Base-by-base conservation (phyloP, 345 rosid species). In the Sisymbrium irio region DNA sequence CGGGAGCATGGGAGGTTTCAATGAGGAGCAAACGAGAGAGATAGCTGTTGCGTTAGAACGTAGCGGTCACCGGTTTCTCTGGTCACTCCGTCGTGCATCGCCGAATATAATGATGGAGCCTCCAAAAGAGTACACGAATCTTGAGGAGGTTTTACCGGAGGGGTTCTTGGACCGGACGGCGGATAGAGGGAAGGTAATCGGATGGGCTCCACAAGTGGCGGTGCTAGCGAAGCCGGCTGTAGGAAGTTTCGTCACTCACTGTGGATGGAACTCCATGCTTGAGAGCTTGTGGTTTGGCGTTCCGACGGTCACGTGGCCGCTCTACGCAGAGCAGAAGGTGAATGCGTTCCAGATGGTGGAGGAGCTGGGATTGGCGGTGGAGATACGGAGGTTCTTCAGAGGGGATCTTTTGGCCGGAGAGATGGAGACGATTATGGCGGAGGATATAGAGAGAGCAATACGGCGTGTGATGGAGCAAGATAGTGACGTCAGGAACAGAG, bases 251-350 rank as follows among this genome's bases (percentile, higher is more conserved):
- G 86, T 86, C 1, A 71, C 92, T 5, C 90, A 89, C 59, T 86
- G 90, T 7, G 96, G 91, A 0, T 88, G 96, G 92, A 89, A 89
- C 72, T 89, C 96, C 1, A 67, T 61, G 1, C 62, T 87, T 2
- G 92, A 89, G 79, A 78, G 88, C 61, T 11, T 86, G 37, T 84
- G 89, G 89, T 82, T 78, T 10, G 87, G 85, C 6, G 88, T 87
- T 14, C 89, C 87, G 5, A 65, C 82, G 13, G 86, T 84, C 12
- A 72, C 89, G 0, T 83, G 88, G 88, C 92, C 92, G 10, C 74
- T 76, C 4, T 72, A 67, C 58, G 77, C 76, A 0, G 89, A 89
- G 73, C 96, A 89, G 39, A 90, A 80, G 32, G 25, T 83, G 13
- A 89, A 87, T 14, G 89, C 89, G 14, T 89, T 86, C 9, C 20